These are phyloP conservation scores for Phytophthora boehmeriae DNA, from an alignment of 352 stramenopile species.

Conservation along the genomic window DNA sequence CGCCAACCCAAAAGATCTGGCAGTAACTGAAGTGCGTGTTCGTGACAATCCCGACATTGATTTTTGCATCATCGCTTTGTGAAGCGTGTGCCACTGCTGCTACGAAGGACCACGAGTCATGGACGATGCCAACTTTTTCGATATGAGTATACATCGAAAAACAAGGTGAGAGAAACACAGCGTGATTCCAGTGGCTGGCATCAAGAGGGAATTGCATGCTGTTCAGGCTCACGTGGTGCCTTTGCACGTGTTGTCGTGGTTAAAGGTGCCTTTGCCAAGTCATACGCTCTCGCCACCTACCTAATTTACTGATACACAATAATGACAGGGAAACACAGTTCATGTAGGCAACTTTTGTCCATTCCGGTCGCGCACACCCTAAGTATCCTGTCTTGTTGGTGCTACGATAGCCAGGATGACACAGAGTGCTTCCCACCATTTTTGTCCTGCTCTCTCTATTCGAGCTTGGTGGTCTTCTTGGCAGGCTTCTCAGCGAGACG, in stretches of 20 bases:
- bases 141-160: not conserved
- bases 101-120: not conserved
- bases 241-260: too few species aligned
- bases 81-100: not conserved
- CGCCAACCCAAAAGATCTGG: slow-evolving; percentile 19
- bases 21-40: not conserved
- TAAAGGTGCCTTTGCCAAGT: too few species aligned
- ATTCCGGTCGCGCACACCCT: slow-evolving; percentile 26
- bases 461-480: slow-evolving; percentile 63
- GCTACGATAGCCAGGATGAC: slow-evolving; percentile 11
- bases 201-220: not conserved
- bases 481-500: slow-evolving; percentile 51
- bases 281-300: too few species aligned
- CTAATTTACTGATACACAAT: too few species aligned
- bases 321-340: slow-evolving; percentile 13
- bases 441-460: slow-evolving; percentile 35
- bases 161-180: slow-evolving; percentile 1
- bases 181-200: not conserved
- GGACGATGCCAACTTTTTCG: not conserved
- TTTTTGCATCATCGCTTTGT: too few species aligned
- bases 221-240: too few species aligned
- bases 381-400: slow-evolving; percentile 10
- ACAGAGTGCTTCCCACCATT: slow-evolving; percentile 13
- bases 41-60: too few species aligned
- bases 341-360: slow-evolving; percentile 16